Conservation (phyloP, 306 rosid species). For the Alnus rubra region DNA sequence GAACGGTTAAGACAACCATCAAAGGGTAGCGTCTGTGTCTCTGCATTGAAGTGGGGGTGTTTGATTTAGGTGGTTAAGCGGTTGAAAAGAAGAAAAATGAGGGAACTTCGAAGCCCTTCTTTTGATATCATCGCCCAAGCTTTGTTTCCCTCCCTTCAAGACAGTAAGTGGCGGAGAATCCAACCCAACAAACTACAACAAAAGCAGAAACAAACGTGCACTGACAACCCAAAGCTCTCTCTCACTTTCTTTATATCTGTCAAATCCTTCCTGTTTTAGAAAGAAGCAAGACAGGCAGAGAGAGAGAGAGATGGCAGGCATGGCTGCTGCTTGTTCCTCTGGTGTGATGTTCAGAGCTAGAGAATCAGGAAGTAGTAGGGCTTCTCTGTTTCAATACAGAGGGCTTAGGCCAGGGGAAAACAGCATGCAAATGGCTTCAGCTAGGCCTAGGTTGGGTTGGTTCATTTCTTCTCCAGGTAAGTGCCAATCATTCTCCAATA, state of each 20-base stretch:
- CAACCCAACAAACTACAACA: constrained; percentile 23
- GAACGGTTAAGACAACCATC: not conserved
- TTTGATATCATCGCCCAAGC: constrained; percentile 39
- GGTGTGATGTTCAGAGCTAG: constrained; percentile 40
- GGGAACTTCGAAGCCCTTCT: not conserved
- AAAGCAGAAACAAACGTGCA: constrained; percentile 24
- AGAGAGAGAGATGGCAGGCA: constrained; percentile 34
- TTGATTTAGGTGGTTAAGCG: constrained; percentile 39
- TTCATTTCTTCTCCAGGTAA: constrained; percentile 41
- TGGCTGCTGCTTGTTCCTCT: constrained; percentile 42
- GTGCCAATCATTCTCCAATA: not conserved
- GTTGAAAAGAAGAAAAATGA: constrained; percentile 24
- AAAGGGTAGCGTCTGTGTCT: constrained; percentile 9
- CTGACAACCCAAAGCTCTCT: constrained; percentile 24
- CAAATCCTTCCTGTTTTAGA: not conserved
- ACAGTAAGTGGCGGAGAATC: constrained; percentile 32
- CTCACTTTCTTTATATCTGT: constrained; percentile 26
- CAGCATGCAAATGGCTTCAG: constrained; percentile 25
- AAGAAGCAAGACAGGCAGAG: not conserved
- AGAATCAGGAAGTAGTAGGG: constrained; percentile 30
- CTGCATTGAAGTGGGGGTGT: constrained; percentile 30
- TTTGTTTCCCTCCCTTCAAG: constrained; percentile 9
- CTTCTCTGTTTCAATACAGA: constrained; percentile 30
- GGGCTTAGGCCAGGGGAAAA: constrained; percentile 44
- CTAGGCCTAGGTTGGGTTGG: constrained; percentile 23